Percentiles rank a stretch among this genome's conserved stretches.
Conservation (phyloP, 2,329 filamentous ascomycete species). For the Ceratocystis diversiconidia region DNA sequence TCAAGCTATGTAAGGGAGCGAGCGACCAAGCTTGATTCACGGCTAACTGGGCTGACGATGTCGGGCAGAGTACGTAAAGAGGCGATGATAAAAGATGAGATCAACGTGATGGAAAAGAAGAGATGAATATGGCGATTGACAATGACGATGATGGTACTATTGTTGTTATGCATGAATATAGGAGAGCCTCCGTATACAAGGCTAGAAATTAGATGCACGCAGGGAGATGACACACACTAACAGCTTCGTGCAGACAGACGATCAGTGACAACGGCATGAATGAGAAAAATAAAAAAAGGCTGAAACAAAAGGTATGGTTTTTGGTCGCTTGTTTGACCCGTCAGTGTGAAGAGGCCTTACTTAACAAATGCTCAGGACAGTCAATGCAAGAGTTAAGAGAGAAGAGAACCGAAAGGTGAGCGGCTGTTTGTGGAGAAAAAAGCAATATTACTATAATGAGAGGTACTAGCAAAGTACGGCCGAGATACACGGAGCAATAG, state of each 20-base stretch:
- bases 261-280: too few relatives aligned
- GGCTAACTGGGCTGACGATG: not conserved
- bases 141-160: not conserved
- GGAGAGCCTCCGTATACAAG: not conserved
- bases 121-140: not conserved
- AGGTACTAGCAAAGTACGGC: not conserved
- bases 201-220: not conserved
- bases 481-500: too few relatives aligned
- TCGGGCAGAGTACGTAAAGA: not conserved
- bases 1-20: not conserved
- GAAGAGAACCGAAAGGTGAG: not conserved
- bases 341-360: too few relatives aligned
- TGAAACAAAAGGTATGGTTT: too few relatives aligned
- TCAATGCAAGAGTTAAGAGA: too few relatives aligned
- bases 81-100: not conserved
- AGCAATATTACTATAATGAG: not conserved
- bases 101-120: not conserved
- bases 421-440: not conserved
- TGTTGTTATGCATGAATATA: not conserved
- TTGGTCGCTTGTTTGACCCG: too few relatives aligned
- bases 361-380: too few relatives aligned
- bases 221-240: too few relatives aligned
- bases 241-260: too few relatives aligned
- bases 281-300: too few relatives aligned
- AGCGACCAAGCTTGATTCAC: too few relatives aligned